Base-by-base conservation (phyloP, 805 yeast species). In the Maudiozyma bulderi region DNA sequence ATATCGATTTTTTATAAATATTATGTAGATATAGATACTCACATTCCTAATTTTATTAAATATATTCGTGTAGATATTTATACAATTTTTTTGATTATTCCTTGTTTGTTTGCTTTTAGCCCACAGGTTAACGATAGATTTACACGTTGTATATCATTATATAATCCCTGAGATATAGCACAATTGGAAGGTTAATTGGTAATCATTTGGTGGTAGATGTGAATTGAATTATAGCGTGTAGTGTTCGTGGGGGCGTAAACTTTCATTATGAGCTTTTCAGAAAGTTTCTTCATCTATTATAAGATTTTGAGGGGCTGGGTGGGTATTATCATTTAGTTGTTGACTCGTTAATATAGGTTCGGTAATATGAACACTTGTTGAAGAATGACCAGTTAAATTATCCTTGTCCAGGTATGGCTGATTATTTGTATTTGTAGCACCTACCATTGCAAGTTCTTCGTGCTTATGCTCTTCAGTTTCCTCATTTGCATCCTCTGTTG, bases 401-500 rank as follows among this genome's bases (percentile, higher is more conserved):
- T 40, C 43, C 8, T 40, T 40, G 13, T 40, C 43, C 28, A 26
- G 14, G 15, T 39, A 39, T 29, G 42, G 15, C 9, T 43, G 40
- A 34, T 28, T 13, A 33, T 40, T 37, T 11, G 13, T 15, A 37
- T 42, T 44, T 3, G 6, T 9, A 13, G 10, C 31, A 28, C 13
- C 46, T n/a, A 48, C 39, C 32, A 10, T 35, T 11, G 6, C 15
- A 8, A 13, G n/a, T 26, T 45, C 43, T 26, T 28, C 39, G 20
- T 11, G 28, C 2, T 62, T 70, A 3, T 54, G 64, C 26, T 65
- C 72, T 34, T 66, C 70, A n/a, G 26, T 20, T 20, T 82, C 73
- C 57, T 81, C 84, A 60, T 88, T 88, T 0, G 95, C 95, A 54
- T 86, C 95, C 48, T 86, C 88, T 0, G 95, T 84, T 6, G 84